Conservation (phyloP, 192 early-diverging fungal species). For the Backusella psychrophila region DNA sequence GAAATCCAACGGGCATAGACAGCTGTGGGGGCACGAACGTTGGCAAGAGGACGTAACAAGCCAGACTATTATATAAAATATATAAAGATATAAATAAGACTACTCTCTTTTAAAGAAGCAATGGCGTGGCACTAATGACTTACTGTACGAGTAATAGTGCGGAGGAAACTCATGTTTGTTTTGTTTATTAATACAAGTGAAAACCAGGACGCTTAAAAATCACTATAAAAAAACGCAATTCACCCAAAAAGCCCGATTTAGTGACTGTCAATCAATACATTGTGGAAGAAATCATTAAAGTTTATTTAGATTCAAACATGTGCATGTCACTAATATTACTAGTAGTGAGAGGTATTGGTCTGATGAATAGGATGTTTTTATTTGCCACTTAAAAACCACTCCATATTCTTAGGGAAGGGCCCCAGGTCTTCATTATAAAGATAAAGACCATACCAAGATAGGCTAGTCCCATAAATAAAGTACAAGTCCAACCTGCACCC, state of each 20-base stretch:
- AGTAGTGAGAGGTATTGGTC: not conserved
- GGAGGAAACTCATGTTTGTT: constrained; percentile 29
- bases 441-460: constrained; percentile 30
- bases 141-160: constrained; percentile 29
- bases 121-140: not conserved
- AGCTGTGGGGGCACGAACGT: constrained; percentile 16
- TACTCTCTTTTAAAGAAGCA: not conserved
- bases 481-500: constrained; percentile 41
- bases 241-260: not conserved
- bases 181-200: constrained; percentile 6
- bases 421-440: constrained; percentile 36
- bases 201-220: not conserved
- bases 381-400: not conserved
- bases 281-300: not conserved
- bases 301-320: not conserved
- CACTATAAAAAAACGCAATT: not conserved
- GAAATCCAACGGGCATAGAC: constrained; percentile 29
- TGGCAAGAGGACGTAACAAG: constrained; percentile 15
- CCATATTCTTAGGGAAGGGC: constrained; percentile 29
- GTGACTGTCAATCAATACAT: not conserved
- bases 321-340: not conserved
- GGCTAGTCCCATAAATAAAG: constrained; percentile 36
- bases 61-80: constrained; percentile 6
- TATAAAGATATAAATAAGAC: not conserved
- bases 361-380: not conserved